A percentile compares a stretch with the other conserved stretches of the same genome.
Conservation (phyloP, 2,329 filamentous ascomycete species). For the Arachnopeziza araneosa region DNA sequence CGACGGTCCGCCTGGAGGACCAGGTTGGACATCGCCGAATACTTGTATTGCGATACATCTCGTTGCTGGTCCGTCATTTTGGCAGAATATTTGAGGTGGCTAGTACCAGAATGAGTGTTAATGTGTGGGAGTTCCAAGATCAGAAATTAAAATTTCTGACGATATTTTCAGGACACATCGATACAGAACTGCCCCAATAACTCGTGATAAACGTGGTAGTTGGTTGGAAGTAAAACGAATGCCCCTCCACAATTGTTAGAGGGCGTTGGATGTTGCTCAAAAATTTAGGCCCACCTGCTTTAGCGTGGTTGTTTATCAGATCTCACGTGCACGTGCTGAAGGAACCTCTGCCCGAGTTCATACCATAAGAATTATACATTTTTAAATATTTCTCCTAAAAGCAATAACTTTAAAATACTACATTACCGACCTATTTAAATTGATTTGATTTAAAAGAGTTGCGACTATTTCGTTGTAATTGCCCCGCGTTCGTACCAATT, state of each 20-base stretch:
- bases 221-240: neutral
- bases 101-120: neutral
- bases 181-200: neutral
- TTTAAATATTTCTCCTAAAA: no score
- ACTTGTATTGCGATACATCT: slow-evolving; percentile 96
- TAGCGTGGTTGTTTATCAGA: slow-evolving; percentile 1
- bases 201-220: slow-evolving; percentile 5
- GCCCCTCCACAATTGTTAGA: slow-evolving; percentile 1
- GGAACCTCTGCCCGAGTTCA: no score
- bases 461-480: no score
- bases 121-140: neutral
- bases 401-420: no score
- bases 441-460: no score
- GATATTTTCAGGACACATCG: neutral
- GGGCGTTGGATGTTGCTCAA: neutral
- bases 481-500: no score
- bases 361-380: no score
- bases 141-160: neutral
- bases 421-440: no score
- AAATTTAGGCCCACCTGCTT: neutral
- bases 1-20: slow-evolving; percentile 98
- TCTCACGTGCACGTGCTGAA: neutral
- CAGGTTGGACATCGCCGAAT: slow-evolving; percentile 99
- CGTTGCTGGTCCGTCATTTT: slow-evolving; percentile 68
- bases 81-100: slow-evolving; percentile 1